Percentiles rank a stretch among this genome's conserved stretches.
Evolutionary conservation across 306 rosid species (phyloP).

Genomic region (Macrotyloma uniflorum): DNA sequence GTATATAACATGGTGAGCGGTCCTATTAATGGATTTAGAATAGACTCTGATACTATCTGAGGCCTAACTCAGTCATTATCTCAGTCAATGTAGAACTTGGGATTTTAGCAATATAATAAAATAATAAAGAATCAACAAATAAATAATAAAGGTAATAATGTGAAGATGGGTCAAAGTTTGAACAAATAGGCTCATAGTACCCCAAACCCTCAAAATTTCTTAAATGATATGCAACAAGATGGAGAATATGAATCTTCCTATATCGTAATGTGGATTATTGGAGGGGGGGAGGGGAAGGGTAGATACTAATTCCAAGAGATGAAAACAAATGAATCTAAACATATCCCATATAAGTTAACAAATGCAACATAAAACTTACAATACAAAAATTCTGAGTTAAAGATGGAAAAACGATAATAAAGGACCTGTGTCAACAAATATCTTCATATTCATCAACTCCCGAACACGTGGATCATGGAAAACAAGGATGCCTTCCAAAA

Average conservation of each 20-base stretch:
- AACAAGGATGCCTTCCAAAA: constrained; percentile 97
- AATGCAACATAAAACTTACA: constrained; percentile 14
- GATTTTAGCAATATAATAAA: background rate
- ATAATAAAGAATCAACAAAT: constrained; percentile 2
- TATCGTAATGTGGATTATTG: background rate
- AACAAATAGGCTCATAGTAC: background rate
- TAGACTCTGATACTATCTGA: too few relatives aligned
- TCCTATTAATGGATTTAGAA: too few relatives aligned
- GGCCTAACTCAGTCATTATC: too few relatives aligned
- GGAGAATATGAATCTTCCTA: constrained; percentile 5
- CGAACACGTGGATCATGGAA: constrained; percentile 97
- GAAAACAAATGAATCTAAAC: constrained; percentile 11
- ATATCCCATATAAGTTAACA: background rate
- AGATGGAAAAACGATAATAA: constrained; percentile 40
- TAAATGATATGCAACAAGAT: background rate
- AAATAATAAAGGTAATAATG: background rate
- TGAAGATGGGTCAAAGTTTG: background rate
- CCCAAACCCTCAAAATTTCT: background rate
- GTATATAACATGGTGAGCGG: too few relatives aligned
- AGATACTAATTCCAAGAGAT: background rate
- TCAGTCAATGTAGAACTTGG: too few relatives aligned
- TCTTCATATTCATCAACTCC: constrained; percentile 97
- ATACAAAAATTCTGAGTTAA: constrained; percentile 12
- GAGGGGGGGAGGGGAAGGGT: background rate
- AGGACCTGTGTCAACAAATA: constrained; percentile 99